Evolutionary conservation across 2,329 filamentous ascomycete genomes (phyloP).

Genomic region (Epichloe glyceriae): DNA sequence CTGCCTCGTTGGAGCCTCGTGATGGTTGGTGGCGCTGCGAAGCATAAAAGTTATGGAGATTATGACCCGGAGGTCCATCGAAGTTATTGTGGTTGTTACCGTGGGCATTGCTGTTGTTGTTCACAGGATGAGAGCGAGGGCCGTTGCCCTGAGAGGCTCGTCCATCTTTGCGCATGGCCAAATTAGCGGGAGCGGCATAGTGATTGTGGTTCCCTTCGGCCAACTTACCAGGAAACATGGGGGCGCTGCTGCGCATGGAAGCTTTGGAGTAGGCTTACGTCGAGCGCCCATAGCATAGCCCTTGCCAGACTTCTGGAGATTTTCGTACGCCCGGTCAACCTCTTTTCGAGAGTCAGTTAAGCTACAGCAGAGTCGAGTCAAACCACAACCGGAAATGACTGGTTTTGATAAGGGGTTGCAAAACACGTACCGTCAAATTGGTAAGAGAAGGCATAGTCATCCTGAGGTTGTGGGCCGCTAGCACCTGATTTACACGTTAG

Average conservation of each 20-base stretch:
- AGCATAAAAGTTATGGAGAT: conserved; percentile 89
- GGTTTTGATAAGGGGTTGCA: not conserved
- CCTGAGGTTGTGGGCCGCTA: conserved; percentile 59
- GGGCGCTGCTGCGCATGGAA: conserved; percentile 5
- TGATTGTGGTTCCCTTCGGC: not conserved
- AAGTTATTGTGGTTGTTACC: conserved; percentile 66
- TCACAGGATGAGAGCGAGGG: conserved; percentile 70
- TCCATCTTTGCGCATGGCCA: conserved; percentile 41
- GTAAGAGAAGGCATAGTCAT: conserved; percentile 71
- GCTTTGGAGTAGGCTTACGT: conserved; percentile 43
- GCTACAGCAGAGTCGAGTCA: not conserved
- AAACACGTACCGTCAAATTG: conserved; percentile 73
- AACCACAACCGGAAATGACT: not conserved
- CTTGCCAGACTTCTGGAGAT: conserved; percentile 93
- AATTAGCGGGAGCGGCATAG: conserved; percentile 12
- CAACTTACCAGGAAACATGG: conserved; percentile 6
- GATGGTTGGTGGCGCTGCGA: conserved; percentile 82
- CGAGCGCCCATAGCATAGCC: conserved; percentile 62
- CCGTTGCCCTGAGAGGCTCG: conserved; percentile 50
- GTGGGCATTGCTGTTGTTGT: conserved; percentile 52
- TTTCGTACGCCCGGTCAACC: conserved; percentile 91
- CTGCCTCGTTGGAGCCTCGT: conserved; percentile 76
- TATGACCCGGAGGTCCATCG: conserved; percentile 55
- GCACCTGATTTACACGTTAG: conserved; percentile 39
- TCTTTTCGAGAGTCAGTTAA: conserved; percentile 40